Evolutionary conservation across 176 grass and related monocot species (phyloP), one percentile per base, ranked within the genome.

Genomic region (Avena insularis): DNA sequence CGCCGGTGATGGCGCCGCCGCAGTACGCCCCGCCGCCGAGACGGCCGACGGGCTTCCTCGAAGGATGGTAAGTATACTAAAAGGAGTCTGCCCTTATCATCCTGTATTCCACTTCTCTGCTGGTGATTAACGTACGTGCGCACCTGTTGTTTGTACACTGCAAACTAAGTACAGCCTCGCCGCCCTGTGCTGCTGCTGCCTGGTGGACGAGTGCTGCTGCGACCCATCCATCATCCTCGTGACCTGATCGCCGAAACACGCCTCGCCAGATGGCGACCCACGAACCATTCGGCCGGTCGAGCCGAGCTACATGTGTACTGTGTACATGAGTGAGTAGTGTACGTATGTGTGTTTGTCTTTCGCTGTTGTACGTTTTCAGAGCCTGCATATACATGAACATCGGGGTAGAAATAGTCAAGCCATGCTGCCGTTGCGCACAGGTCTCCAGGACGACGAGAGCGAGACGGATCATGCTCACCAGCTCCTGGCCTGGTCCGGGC

Each of bases 191-290:
- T 94, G 89, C 81, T 94, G 92, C 84, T 91, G 83, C 90, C 92
- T 94, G 8, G 11, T 94, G 9, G 92, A 94, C 81, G 92, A 94
- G 80, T 94, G 92, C 82, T 92, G 92, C 71, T 94, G 92, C 71
- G 92, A 94, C 83, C 92, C 90, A 9, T 94, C 90, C 5, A 54
- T 90, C 69, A 85, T 70, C 20, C n/a, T 71, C 36, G 36, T 45
- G 36, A 71, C 36, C 36, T 71, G 68, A 71, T 45, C 16, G 7
- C n/a, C 3, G 17, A 67, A 36, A 67, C 64, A 67, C 27, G 64
- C 7, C 7, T 11, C 17, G 38, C 62, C 62, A 65, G 62, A 67
- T 67, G 62, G 25, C 62, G 63, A 4, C 40, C 1, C 1, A 29
- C 29, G 29, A 29, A 29, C 29, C 29, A 29, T 29, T 29, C 29